Conservation (phyloP, 257 asterid species). For the Primulina eburnea region DNA sequence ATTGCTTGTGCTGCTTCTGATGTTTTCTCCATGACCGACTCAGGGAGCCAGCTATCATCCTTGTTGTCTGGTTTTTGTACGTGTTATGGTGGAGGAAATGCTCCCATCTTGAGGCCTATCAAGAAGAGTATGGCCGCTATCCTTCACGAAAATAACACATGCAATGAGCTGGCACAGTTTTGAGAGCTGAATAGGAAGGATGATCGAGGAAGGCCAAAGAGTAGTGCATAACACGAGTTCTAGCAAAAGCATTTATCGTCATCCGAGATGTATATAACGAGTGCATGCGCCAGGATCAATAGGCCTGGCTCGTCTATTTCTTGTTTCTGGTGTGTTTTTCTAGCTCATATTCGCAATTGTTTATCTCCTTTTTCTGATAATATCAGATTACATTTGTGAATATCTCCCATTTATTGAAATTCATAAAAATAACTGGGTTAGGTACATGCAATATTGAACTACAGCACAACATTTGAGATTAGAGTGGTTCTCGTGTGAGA, state of each 20-base stretch:
- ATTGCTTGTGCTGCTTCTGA: slow-evolving; percentile 81
- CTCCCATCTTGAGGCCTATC: slow-evolving; percentile 82
- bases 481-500: too few relatives aligned
- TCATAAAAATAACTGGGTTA: too few relatives aligned
- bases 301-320: neutral
- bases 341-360: neutral
- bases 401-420: too few relatives aligned
- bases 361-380: neutral
- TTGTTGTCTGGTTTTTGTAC: slow-evolving; percentile 82
- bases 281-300: slow-evolving; percentile 73
- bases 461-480: too few relatives aligned
- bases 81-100: slow-evolving; percentile 69
- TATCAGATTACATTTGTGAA: neutral
- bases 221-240: slow-evolving; percentile 34
- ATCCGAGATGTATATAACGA: slow-evolving; percentile 60
- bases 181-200: slow-evolving; percentile 59
- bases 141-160: slow-evolving; percentile 56
- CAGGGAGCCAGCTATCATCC: slow-evolving; percentile 93
- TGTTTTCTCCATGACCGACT: slow-evolving; percentile 87
- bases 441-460: too few relatives aligned
- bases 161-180: slow-evolving; percentile 59
- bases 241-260: slow-evolving; percentile 70
- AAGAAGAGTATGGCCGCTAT: slow-evolving; percentile 81
- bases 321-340: neutral
- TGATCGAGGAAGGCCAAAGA: slow-evolving; percentile 82